These are phyloP conservation scores for Myrica gale DNA, from an alignment of 306 rosid genomes.

Conservation along the genomic window DNA sequence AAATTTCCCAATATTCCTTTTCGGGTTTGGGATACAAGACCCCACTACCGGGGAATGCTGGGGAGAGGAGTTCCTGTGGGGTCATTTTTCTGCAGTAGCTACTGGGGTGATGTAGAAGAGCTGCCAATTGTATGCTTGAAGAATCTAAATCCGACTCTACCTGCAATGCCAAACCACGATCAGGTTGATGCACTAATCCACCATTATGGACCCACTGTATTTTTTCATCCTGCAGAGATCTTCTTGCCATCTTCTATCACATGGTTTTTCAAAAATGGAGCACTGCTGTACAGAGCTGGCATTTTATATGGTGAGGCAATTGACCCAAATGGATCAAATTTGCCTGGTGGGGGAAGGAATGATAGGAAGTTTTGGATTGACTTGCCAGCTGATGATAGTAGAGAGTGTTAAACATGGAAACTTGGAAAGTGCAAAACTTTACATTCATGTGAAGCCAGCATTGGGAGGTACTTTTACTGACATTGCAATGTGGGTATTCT, in stretches of 20 bases:
- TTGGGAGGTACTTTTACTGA: conserved; percentile 84
- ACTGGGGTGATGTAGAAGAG: conserved; percentile 48
- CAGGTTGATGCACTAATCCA: conserved; percentile 76
- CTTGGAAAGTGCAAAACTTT: conserved; percentile 65
- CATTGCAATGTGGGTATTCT: conserved; percentile 88
- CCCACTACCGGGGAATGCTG: conserved; percentile 56
- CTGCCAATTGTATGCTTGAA: conserved; percentile 69
- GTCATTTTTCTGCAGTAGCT: conserved; percentile 58
- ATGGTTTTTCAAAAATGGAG: conserved; percentile 83
- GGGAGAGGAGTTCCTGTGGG: conserved; percentile 73
- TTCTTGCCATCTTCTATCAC: conserved; percentile 89
- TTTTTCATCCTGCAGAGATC: conserved; percentile 76
- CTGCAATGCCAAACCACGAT: conserved; percentile 65
- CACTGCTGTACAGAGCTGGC: conserved; percentile 51
- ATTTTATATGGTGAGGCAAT: conserved; percentile 49
- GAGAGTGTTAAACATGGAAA: conserved; percentile 54
- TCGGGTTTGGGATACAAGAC: conserved; percentile 63
- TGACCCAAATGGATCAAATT: conserved; percentile 60
- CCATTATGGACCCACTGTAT: conserved; percentile 85
- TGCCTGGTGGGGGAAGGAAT: conserved; percentile 68
- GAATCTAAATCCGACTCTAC: conserved; percentile 50
- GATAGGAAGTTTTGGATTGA: conserved; percentile 81
- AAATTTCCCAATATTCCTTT: conserved; percentile 39
- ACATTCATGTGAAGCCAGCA: conserved; percentile 87
- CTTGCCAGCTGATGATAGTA: conserved; percentile 57